Percentiles rank a stretch among this genome's conserved stretches.
Conservation (phyloP, 192 early-diverging fungal species). For the Coemansia sp. region DNA sequence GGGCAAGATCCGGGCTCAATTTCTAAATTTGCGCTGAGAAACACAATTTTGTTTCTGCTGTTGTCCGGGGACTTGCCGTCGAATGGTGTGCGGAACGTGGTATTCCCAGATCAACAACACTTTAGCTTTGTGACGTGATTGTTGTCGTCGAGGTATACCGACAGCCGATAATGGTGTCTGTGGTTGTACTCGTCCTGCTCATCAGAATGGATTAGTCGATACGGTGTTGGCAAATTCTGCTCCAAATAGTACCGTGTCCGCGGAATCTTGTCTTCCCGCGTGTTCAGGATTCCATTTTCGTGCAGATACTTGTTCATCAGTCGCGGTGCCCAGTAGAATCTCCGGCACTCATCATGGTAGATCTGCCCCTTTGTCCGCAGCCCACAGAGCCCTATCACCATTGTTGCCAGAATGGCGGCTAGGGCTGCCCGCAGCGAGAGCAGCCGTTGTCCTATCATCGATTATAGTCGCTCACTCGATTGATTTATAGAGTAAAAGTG, state of each 20-base stretch:
- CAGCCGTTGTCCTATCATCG: constrained; percentile 3
- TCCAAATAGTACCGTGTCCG: constrained; percentile 30
- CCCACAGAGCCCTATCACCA: constrained; percentile 14
- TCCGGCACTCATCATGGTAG: constrained; percentile 45
- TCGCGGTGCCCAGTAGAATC: constrained; percentile 52
- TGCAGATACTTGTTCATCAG: constrained; percentile 55
- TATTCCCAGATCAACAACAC: constrained; percentile 37
- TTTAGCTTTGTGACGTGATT: constrained; percentile 55
- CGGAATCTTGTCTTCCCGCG: constrained; percentile 37
- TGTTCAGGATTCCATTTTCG: constrained; percentile 46
- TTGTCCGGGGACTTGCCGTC: not conserved
- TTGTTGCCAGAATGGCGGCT: constrained; percentile 10
- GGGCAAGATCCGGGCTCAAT: not conserved
- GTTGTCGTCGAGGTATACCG: constrained; percentile 43
- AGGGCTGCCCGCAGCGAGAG: constrained; percentile 7
- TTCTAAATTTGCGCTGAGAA: not conserved
- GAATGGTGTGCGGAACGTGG: not conserved
- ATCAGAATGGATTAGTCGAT: constrained; percentile 36
- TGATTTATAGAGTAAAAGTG: not conserved
- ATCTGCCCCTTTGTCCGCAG: constrained; percentile 26
- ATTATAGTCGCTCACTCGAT: not conserved
- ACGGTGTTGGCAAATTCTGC: constrained; percentile 46
- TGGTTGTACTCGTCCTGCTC: constrained; percentile 50
- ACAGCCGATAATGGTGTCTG: constrained; percentile 49
- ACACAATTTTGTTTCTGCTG: not conserved